Conservation (phyloP, 2,329 filamentous ascomycete species). For the Colletotrichum sp. region DNA sequence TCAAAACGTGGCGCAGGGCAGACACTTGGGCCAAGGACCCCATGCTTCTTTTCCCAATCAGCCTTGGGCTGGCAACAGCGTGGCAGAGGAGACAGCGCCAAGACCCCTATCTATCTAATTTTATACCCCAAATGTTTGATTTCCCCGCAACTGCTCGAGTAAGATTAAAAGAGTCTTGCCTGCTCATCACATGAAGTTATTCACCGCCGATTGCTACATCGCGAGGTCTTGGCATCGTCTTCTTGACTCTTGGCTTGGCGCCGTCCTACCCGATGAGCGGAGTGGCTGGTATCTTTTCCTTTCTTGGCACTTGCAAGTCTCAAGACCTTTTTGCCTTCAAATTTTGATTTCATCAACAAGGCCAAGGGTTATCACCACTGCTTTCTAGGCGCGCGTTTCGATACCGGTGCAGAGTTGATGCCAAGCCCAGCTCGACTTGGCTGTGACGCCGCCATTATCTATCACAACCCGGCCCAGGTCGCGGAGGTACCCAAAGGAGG, state of each 20-base stretch:
- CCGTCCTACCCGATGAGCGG: background rate
- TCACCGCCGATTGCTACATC: background rate
- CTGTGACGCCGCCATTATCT: background rate
- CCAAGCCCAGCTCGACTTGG: constrained; percentile 6
- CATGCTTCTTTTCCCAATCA: background rate
- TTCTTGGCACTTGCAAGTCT: background rate
- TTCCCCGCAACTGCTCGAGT: constrained; percentile 1
- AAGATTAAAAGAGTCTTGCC: background rate
- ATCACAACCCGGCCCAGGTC: background rate
- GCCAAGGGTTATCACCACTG: no score
- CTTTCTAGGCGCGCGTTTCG: background rate
- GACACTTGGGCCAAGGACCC: background rate
- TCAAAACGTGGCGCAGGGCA: constrained; percentile 2
- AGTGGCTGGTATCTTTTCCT: background rate
- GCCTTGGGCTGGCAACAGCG: background rate
- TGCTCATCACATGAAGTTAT: background rate
- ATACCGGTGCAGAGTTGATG: background rate
- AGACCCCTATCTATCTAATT: constrained; percentile 9
- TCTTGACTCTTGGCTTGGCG: background rate
- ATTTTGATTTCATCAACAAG: background rate
- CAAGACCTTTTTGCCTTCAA: background rate
- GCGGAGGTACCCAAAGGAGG: background rate
- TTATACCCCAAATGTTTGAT: background rate
- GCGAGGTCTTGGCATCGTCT: background rate
- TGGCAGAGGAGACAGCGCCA: background rate